phyloP scores from a whole-genome alignment of 2,329 filamentous ascomycete genomes.

The Hortaea werneckii region DNA sequence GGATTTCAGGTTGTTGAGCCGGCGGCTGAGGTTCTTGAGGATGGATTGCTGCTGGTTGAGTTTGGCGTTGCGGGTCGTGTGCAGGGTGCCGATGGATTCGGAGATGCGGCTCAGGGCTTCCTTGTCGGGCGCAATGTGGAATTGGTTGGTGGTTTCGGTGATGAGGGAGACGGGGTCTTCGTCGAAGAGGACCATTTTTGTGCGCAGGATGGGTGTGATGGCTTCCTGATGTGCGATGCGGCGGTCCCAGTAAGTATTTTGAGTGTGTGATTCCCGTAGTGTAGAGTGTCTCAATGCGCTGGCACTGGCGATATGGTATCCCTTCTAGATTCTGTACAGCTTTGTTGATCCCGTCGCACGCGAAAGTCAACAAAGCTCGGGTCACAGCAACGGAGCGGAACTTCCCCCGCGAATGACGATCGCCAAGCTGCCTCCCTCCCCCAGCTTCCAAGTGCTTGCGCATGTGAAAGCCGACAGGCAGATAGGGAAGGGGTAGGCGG shows the following conservation, averaged over 20 bases:
- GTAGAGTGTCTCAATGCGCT: no score
- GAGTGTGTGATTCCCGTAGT: no score
- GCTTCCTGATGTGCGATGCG: neutral
- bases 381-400: neutral
- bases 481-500: no score
- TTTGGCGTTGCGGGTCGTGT: constrained; percentile 70
- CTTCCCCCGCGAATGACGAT: neutral
- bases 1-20: constrained; percentile 61
- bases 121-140: constrained; percentile 88
- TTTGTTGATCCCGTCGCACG: neutral
- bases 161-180: constrained; percentile 88
- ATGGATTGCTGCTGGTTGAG: constrained; percentile 34
- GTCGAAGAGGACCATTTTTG: constrained; percentile 72
- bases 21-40: constrained; percentile 55
- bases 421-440: neutral
- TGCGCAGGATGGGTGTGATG: neutral
- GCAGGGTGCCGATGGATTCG: constrained; percentile 73
- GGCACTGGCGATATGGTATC: no score
- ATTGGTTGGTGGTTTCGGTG: constrained; percentile 82
- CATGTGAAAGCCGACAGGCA: neutral
- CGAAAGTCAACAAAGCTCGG: neutral
- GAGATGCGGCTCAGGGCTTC: constrained; percentile 71
- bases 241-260: no score
- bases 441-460: neutral
- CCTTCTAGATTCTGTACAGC: neutral